Evolutionary conservation across 1,139 yeast species (phyloP).

Genomic region (Blastobotrys illinoisensis): DNA sequence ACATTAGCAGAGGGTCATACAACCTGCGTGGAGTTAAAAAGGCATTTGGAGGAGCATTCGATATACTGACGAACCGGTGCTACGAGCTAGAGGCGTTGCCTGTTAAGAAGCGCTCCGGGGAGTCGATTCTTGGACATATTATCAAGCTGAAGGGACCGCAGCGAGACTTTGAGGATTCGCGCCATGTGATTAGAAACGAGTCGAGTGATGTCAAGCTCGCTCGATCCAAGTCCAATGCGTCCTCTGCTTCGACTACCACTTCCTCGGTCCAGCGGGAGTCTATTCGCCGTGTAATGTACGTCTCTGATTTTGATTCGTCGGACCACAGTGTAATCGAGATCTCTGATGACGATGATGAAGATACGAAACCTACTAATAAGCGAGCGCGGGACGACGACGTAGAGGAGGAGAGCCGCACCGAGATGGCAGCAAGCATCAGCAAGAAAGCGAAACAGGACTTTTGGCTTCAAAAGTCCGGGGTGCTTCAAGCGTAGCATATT

Average conservation of each 20-base stretch:
- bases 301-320: slow-evolving; percentile 8
- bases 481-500: not conserved
- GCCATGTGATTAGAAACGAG: slow-evolving; percentile 32
- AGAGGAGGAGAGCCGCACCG: not conserved
- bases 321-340: slow-evolving; percentile 2
- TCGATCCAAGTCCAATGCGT: not conserved
- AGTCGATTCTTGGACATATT: slow-evolving; percentile 75
- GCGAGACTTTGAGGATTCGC: slow-evolving; percentile 76
- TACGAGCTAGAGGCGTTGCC: slow-evolving; percentile 46
- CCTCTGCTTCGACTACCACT: not conserved
- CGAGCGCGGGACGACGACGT: not conserved
- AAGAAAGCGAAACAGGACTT: slow-evolving; percentile 8
- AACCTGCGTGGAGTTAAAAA: slow-evolving; percentile 75
- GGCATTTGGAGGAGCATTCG: slow-evolving; percentile 90
- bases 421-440: not conserved
- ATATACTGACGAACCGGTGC: slow-evolving; percentile 47
- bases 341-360: slow-evolving; percentile 1
- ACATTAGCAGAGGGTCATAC: slow-evolving; percentile 81
- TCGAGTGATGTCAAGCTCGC: slow-evolving; percentile 4
- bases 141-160: slow-evolving; percentile 69
- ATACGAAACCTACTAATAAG: not conserved
- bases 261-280: not conserved
- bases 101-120: slow-evolving; percentile 63
- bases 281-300: not conserved
- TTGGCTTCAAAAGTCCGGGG: slow-evolving; percentile 10